Conservation (phyloP, 1,139 yeast genomes). For the Kurtzmaniella quercitrusa region DNA sequence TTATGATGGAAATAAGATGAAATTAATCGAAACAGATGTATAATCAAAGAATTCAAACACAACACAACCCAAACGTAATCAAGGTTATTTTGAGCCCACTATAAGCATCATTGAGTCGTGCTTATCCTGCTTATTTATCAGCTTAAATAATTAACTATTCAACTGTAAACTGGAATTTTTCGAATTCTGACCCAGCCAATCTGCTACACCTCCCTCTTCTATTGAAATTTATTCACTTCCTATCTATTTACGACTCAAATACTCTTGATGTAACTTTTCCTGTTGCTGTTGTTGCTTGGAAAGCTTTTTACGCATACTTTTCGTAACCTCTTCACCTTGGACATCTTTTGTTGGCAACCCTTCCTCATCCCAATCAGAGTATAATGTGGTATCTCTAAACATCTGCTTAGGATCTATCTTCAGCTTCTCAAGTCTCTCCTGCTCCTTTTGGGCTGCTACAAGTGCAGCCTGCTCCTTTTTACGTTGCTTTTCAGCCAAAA, state of each 20-base stretch:
- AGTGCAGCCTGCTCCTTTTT: conserved; percentile 38
- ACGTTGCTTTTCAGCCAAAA: conserved; percentile 33
- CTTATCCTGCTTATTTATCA: no score
- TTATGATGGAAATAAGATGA: no score
- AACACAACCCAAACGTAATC: no score
- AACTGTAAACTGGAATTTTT: no score
- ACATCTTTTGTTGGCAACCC: conserved; percentile 80
- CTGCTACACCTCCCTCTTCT: no score
- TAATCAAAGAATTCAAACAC: no score
- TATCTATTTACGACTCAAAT: conserved; percentile 18
- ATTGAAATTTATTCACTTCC: background rate
- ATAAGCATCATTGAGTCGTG: no score
- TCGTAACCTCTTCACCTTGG: conserved; percentile 83
- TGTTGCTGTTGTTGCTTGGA: conserved; percentile 75
- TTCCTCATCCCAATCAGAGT: conserved; percentile 73
- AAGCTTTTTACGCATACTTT: conserved; percentile 80
- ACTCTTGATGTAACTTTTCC: conserved; percentile 75
- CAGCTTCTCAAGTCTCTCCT: conserved; percentile 65
- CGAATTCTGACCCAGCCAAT: no score
- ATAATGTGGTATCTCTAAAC: conserved; percentile 57
- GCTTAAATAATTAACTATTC: no score
- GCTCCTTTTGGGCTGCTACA: conserved; percentile 54
- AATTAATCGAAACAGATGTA: no score
- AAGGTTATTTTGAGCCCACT: no score
- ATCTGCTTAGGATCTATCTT: conserved; percentile 65